A percentile compares a stretch with the other conserved stretches of the same genome.
phyloP scores from a whole-genome alignment of 106 monocot species.

The Dactylorhiza incarnata region DNA sequence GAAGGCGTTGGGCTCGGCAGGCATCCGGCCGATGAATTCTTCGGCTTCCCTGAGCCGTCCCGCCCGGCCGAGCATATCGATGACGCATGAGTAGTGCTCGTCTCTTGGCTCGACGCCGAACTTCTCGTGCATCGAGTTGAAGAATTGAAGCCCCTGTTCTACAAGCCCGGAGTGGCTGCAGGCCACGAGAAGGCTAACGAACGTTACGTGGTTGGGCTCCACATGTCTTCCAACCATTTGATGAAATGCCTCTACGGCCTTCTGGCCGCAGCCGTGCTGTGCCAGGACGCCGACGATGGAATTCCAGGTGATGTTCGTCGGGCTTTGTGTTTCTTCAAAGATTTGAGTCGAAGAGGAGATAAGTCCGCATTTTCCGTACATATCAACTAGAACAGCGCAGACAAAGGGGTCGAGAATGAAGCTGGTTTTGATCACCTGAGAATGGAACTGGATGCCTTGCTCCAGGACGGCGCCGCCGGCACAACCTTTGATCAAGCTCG shows the following conservation, averaged over 20 bases:
- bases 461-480: slow-evolving; percentile 29
- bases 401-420: slow-evolving; percentile 28
- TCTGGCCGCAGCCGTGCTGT: slow-evolving; percentile 38
- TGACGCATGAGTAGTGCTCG: slow-evolving; percentile 43
- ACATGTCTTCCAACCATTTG: slow-evolving; percentile 22
- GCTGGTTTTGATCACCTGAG: slow-evolving; percentile 35
- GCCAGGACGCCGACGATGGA: slow-evolving; percentile 28
- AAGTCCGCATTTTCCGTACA: slow-evolving; percentile 59
- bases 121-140: slow-evolving; percentile 27
- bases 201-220: slow-evolving; percentile 31
- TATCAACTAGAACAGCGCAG: slow-evolving; percentile 33
- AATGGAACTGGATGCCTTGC: slow-evolving; percentile 39
- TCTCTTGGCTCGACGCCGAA: slow-evolving; percentile 29
- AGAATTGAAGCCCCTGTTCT: slow-evolving; percentile 34
- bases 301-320: slow-evolving; percentile 29
- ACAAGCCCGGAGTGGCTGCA: slow-evolving; percentile 51
- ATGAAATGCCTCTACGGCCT: slow-evolving; percentile 24
- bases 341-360: slow-evolving; percentile 22
- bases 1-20: slow-evolving; percentile 38
- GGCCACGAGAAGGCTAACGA: slow-evolving; percentile 38
- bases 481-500: slow-evolving; percentile 51
- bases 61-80: slow-evolving; percentile 45
- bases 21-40: slow-evolving; percentile 41
- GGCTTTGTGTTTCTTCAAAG: slow-evolving; percentile 23
- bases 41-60: slow-evolving; percentile 35